Evolutionary conservation across 345 rosid species (phyloP).

Genomic region (Gossypium rotundifolium): DNA sequence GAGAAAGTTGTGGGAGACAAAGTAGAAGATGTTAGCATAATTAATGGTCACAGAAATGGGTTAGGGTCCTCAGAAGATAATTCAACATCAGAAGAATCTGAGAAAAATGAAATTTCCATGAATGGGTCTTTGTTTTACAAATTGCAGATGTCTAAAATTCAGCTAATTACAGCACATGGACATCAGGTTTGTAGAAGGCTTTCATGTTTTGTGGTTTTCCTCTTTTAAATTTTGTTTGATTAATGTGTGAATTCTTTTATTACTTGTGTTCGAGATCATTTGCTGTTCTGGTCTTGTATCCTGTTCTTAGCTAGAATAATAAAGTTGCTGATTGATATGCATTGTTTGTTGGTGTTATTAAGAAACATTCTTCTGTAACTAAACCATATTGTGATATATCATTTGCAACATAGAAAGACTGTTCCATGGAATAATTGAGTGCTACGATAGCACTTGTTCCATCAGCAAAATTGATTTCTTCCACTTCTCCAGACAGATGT

Average conservation of each 20-base stretch:
- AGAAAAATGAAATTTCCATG: constrained; percentile 33
- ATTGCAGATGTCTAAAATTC: constrained; percentile 72
- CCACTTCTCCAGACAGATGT: constrained; percentile 43
- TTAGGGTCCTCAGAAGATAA: constrained; percentile 26
- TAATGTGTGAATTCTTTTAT: background rate
- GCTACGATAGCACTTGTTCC: background rate
- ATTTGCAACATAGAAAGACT: background rate
- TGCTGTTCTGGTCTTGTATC: background rate
- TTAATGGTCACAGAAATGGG: constrained; percentile 35
- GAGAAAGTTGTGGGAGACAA: constrained; percentile 31
- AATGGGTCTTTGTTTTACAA: constrained; percentile 65
- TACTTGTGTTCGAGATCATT: background rate
- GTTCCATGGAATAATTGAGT: background rate
- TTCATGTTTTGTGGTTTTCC: background rate
- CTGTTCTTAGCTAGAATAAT: background rate
- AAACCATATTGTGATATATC: background rate
- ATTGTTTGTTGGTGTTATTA: background rate
- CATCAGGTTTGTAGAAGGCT: constrained; percentile 46
- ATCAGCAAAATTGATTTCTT: constrained; percentile 16
- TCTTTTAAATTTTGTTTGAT: background rate
- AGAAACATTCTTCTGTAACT: background rate
- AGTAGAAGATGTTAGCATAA: constrained; percentile 29
- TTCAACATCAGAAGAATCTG: constrained; percentile 34
- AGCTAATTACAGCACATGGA: constrained; percentile 72
- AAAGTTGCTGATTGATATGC: background rate